Conservation (phyloP, 1,284 basidiomycete species). For the Ustilago shanxiensis region DNA sequence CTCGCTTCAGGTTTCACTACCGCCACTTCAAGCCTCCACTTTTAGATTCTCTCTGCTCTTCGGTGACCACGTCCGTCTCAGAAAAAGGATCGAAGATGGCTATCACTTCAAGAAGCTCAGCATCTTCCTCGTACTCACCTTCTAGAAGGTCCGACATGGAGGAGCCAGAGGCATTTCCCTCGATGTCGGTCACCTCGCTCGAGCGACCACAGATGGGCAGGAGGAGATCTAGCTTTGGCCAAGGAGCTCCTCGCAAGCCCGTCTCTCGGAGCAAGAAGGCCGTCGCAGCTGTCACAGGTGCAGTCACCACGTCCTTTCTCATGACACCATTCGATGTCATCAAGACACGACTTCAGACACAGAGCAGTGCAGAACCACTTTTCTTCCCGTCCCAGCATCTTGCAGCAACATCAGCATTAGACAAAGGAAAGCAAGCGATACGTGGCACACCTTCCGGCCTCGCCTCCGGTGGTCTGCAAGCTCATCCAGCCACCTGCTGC, state of each 20-base stretch:
- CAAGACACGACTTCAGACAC: constrained; percentile 90
- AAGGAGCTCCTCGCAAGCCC: constrained; percentile 41
- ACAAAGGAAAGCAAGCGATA: constrained; percentile 26
- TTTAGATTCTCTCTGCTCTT: not conserved
- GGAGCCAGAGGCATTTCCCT: constrained; percentile 45
- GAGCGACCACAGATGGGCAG: constrained; percentile 21
- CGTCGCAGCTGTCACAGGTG: constrained; percentile 82
- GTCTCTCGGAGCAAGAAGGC: constrained; percentile 77
- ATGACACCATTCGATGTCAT: constrained; percentile 96
- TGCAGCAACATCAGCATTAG: constrained; percentile 6
- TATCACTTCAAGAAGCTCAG: constrained; percentile 1
- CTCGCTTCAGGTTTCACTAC: not conserved
- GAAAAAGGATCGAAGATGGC: constrained; percentile 15
- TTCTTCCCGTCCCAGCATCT: constrained; percentile 54
- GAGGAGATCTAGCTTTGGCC: constrained; percentile 33
- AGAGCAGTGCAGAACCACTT: constrained; percentile 70
- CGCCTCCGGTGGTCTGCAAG: constrained; percentile 23
- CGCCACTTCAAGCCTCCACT: constrained; percentile 23
- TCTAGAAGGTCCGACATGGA: constrained; percentile 8
- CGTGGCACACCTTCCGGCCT: constrained; percentile 9
- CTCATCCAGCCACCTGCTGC: constrained; percentile 66
- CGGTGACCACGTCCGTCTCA: not conserved
- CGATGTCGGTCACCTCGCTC: constrained; percentile 39
- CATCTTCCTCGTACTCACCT: constrained; percentile 14
- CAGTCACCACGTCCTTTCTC: constrained; percentile 83